Evolutionary conservation across 345 rosid species (phyloP), one percentile per base, ranked within the genome.

Genomic region (Cardamine occulta): DNA sequence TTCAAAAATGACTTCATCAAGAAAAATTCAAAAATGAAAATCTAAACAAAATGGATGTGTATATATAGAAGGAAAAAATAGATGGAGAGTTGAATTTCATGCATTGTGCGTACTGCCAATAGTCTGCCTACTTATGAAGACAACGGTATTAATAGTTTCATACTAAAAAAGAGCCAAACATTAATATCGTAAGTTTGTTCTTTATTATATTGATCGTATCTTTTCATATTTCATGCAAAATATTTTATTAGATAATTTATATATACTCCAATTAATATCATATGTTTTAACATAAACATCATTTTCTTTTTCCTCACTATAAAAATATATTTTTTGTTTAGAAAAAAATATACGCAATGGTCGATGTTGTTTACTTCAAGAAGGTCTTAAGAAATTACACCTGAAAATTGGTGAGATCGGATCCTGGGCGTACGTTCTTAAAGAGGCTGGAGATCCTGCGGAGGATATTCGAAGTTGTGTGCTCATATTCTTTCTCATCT

Each of bases 381-480:
- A 53, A 51, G 17, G 66, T 24, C 2, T 4, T 26, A 8, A 45
- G 13, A 37, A 45, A 65, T 59, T 75, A 29, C 70, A 76, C 93
- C 87, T 88, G 88, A 73, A 90, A 84, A 29, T 40, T 31, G 12
- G 87, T 75, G 84, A 90, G 85, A 59, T 90, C 93, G 11, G 88
- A 82, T 51, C 96, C 93, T 9, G 82, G 82, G 15, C 90, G 81
- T 19, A 88, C 78, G 47, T 76, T 81, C 17, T 76, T 84, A 63
- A 92, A 63, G 17, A 92, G 84, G 19, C 88, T 71, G 28, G 80
- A 76, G 45, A 88, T 54, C 40, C 81, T 85, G 10, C 77, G 83
- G 45, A 85, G 57, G 37, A 83, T 32, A 70, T 76, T 85, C 0
- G 96, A 87, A 72, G 89, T 84, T 23, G 57, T 57, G 32, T 78